Evolutionary conservation across 257 asterid genomes (phyloP).

Genomic region (Primulina tabacum): DNA sequence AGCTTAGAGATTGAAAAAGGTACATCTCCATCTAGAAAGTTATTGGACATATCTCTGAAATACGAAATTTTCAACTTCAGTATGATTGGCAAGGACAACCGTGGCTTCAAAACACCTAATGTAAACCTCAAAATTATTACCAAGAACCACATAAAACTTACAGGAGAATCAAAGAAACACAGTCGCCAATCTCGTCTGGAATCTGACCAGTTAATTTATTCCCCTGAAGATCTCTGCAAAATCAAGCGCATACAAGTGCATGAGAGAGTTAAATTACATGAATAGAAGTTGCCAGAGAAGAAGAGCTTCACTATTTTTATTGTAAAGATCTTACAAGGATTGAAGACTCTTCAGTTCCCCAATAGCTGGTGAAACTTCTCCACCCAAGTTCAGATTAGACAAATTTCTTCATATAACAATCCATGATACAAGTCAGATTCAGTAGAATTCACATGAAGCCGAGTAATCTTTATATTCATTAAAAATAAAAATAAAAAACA

Average conservation of each 20-base stretch:
- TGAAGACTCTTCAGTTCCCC: slow-evolving; percentile 72
- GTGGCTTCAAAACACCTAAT: not conserved
- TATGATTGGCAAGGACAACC: not conserved
- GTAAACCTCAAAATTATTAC: not conserved
- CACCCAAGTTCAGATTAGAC: slow-evolving; percentile 82
- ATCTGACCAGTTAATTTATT: slow-evolving; percentile 86
- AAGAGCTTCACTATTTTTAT: not conserved
- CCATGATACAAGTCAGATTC: not conserved
- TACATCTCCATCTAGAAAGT: slow-evolving; percentile 74
- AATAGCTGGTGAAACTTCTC: slow-evolving; percentile 83
- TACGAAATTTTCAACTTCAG: not conserved
- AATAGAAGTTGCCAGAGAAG: not conserved
- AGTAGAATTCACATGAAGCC: not conserved
- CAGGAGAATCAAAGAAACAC: slow-evolving; percentile 59
- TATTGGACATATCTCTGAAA: slow-evolving; percentile 85
- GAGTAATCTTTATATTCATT: too few species aligned
- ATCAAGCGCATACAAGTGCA: not conserved
- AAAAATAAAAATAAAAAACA: slow-evolving; percentile 14
- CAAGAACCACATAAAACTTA: slow-evolving; percentile 25
- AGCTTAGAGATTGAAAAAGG: slow-evolving; percentile 90
- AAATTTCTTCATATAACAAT: slow-evolving; percentile 55
- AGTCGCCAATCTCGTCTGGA: slow-evolving; percentile 91
- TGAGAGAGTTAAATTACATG: not conserved
- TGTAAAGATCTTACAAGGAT: slow-evolving; percentile 52
- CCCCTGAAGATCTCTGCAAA: slow-evolving; percentile 81